Percentiles rank a stretch among this genome's conserved stretches.
These are phyloP conservation scores for Arachnomyces sp. DNA, from an alignment of 2,329 filamentous ascomycete genomes.

Conservation along the genomic window DNA sequence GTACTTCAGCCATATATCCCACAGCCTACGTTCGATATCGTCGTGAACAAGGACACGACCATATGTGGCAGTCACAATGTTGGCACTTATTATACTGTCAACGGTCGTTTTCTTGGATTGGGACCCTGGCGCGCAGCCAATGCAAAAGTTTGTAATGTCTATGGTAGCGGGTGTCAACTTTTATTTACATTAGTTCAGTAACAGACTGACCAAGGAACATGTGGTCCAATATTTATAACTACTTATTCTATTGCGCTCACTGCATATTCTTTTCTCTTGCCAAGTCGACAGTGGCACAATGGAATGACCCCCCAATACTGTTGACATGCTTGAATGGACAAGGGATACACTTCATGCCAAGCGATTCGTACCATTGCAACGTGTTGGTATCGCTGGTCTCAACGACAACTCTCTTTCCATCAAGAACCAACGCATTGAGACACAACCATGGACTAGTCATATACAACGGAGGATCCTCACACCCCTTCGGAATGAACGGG, in stretches of 20 bases:
- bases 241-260: no score
- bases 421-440: slow-evolving; percentile 20
- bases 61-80: slow-evolving; percentile 13
- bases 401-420: slow-evolving; percentile 20
- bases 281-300: slow-evolving; percentile 23
- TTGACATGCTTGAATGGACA: slow-evolving; percentile 27
- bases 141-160: no score
- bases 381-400: slow-evolving; percentile 19
- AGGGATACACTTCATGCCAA: slow-evolving; percentile 17
- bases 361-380: slow-evolving; percentile 8
- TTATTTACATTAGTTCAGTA: no score
- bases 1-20: slow-evolving; percentile 17
- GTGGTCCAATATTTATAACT: no score
- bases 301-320: slow-evolving; percentile 27
- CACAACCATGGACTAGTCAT: slow-evolving; percentile 23
- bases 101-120: slow-evolving; percentile 19
- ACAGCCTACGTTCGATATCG: slow-evolving; percentile 16
- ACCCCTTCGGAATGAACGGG: slow-evolving; percentile 15
- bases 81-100: slow-evolving; percentile 19
- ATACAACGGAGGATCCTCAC: slow-evolving; percentile 17
- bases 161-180: no score
- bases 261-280: no score
- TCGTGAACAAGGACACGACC: slow-evolving; percentile 10
- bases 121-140: slow-evolving; percentile 21
- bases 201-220: no score